Base-by-base conservation (phyloP, 768 basidiomycete genomes). In the Hirschioporus abietinus region DNA sequence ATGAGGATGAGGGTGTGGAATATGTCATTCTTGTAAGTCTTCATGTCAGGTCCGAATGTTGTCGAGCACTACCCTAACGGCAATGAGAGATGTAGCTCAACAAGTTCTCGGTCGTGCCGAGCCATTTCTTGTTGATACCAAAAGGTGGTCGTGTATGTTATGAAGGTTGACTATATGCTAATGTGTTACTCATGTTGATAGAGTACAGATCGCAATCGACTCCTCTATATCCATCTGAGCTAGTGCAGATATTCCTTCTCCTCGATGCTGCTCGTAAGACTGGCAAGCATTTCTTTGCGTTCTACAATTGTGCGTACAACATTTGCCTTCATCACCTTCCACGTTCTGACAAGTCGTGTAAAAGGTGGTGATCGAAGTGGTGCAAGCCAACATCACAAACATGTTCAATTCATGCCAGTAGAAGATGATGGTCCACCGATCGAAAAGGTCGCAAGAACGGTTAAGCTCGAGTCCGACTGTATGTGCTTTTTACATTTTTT, bases 311-410 rank as follows among this genome's bases (percentile, higher is more conserved):
- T 87, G 75, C 73, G 84, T 75, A 23, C 30, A 68, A 64, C 25
- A 52, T 26, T 23, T 23, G 0, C 24, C 52, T 26, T 23, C 24
- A 0, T 52, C 7, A 35, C 59, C 60, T n/a, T 61, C 20, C 61
- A 65, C n/a, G n/a, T 66, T 8, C 25, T 60, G 8, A 65, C 34
- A 60, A 24, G 25, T 57, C 36, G 7, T 60, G 42, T 12, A 5
- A 15, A 52, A 93, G 92, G 91, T 70, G 92, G 92, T 7, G 81
- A 86, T 30, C 80, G 82, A 65, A 93, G 91, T 66, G 95, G 95
- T 27, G 94, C 95, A 12, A 95, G 93, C 74, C 95, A 97, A 77
- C 81, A 84, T 1, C 94, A 96, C 78, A 94, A 96, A 72, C 95
- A 97, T 74, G 70, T 96, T n/a, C 95, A 96, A 75, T 89, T 96